Percentiles rank a stretch among this genome's conserved stretches.
Conservation (phyloP, 441 rosid genomes). For the Populus hybrid region DNA sequence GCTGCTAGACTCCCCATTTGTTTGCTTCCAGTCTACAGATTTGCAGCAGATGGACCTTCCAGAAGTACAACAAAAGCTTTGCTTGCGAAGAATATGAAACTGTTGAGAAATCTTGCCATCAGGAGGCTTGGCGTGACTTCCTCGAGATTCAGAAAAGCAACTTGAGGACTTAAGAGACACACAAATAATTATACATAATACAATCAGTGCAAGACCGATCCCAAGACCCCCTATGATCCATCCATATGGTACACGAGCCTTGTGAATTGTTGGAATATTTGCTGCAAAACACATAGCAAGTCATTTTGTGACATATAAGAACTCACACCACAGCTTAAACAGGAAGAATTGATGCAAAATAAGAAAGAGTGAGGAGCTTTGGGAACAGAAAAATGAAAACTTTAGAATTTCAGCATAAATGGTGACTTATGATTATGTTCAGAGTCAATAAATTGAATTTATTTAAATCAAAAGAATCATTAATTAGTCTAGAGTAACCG, state of each 20-base stretch:
- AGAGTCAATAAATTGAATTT: not conserved
- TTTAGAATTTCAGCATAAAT: not conserved
- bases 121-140: slow-evolving; percentile 34
- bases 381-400: not conserved
- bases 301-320: slow-evolving; percentile 11
- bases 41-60: slow-evolving; percentile 77
- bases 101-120: slow-evolving; percentile 53
- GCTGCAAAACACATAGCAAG: slow-evolving; percentile 41
- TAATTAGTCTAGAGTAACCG: not conserved
- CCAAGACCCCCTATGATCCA: slow-evolving; percentile 90
- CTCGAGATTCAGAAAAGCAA: slow-evolving; percentile 38
- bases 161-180: slow-evolving; percentile 59
- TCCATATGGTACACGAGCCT: slow-evolving; percentile 55
- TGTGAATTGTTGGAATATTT: slow-evolving; percentile 37
- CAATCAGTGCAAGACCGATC: slow-evolving; percentile 55
- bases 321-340: not conserved
- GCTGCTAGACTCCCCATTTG: slow-evolving; percentile 57
- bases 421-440: not conserved
- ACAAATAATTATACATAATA: slow-evolving; percentile 45
- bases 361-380: not conserved
- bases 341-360: not conserved
- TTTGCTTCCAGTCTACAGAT: slow-evolving; percentile 63
- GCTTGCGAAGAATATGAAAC: slow-evolving; percentile 84
- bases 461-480: not conserved
- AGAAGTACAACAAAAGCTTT: slow-evolving; percentile 86